Evolutionary conservation across 257 asterid species (phyloP).

Genomic region (Scutellaria galericulata): DNA sequence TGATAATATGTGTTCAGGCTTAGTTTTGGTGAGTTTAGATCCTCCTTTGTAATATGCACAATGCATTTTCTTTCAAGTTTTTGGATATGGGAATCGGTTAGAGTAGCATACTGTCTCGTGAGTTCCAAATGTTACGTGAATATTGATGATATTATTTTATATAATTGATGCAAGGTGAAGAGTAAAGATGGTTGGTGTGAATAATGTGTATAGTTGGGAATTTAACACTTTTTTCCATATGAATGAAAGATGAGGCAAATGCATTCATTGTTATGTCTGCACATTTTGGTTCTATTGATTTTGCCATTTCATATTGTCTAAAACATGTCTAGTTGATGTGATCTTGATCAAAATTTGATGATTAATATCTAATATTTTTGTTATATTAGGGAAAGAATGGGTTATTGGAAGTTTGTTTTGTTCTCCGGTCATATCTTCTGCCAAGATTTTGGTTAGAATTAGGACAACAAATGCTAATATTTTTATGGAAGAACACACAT

Average conservation of each 20-base stretch:
- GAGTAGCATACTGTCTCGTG: neutral
- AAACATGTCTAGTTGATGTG: neutral
- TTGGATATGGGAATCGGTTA: neutral
- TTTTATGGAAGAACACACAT: constrained; percentile 22
- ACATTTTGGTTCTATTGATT: constrained; percentile 23
- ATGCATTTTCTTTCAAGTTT: neutral
- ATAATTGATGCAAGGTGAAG: neutral
- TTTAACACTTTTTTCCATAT: constrained; percentile 14
- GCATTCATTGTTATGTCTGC: constrained; percentile 35
- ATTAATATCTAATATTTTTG: neutral
- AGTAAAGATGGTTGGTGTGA: constrained; percentile 32
- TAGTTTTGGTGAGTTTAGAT: constrained; percentile 20
- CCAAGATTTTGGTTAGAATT: constrained; percentile 28
- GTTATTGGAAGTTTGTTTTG: constrained; percentile 20
- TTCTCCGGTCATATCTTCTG: constrained; percentile 33
- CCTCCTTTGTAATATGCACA: constrained; percentile 1
- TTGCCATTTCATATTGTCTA: constrained; percentile 1
- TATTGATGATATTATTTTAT: neutral
- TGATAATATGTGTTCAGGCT: neutral
- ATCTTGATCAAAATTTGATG: neutral
- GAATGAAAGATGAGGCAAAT: constrained; percentile 28
- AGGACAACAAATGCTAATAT: constrained; percentile 14
- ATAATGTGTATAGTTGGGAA: constrained; percentile 45
- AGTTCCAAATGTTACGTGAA: neutral
- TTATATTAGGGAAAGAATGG: too few species aligned